A percentile compares a stretch with the other conserved stretches of the same genome.
These are phyloP conservation scores for Guadua angustifolia DNA, from an alignment of 176 grass and related monocot genomes.

Conservation along the genomic window DNA sequence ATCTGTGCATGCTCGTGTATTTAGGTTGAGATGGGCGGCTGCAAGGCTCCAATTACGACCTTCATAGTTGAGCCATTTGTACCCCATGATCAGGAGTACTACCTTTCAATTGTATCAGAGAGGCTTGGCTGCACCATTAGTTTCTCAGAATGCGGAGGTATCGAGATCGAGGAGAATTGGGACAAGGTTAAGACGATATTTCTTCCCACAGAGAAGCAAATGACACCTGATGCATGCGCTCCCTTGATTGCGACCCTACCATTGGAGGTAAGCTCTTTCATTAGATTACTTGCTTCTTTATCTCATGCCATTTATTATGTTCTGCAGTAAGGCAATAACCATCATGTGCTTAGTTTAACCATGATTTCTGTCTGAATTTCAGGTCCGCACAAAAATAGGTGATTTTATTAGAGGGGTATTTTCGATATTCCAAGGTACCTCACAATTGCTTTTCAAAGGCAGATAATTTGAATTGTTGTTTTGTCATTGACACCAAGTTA, in stretches of 20 bases:
- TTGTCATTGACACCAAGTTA: slow-evolving; percentile 5
- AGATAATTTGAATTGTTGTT: not conserved
- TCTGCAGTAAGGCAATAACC: not conserved
- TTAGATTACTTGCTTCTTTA: not conserved
- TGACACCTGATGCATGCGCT: slow-evolving; percentile 80
- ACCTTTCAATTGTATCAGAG: slow-evolving; percentile 84
- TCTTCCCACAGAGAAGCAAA: slow-evolving; percentile 74
- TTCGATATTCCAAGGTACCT: slow-evolving; percentile 93
- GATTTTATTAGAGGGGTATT: slow-evolving; percentile 84
- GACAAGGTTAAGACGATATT: slow-evolving; percentile 96
- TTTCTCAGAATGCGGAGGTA: slow-evolving; percentile 93
- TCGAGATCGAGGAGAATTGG: slow-evolving; percentile 99
- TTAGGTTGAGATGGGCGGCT: slow-evolving; percentile 95
- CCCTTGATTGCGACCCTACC: slow-evolving; percentile 91
- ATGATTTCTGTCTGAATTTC: slow-evolving; percentile 29
- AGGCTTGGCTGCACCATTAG: slow-evolving; percentile 85
- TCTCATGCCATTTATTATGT: not conserved
- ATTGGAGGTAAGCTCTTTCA: slow-evolving; percentile 63
- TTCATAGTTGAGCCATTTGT: slow-evolving; percentile 97
- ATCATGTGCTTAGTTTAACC: not conserved
- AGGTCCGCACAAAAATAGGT: slow-evolving; percentile 87
- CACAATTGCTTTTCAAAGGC: slow-evolving; percentile 15
- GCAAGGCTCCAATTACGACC: slow-evolving; percentile 94
- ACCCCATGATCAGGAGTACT: slow-evolving; percentile 92
- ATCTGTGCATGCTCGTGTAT: not conserved